Conservation (phyloP, 331 rosid species). For the Telfairia occidentalis region DNA sequence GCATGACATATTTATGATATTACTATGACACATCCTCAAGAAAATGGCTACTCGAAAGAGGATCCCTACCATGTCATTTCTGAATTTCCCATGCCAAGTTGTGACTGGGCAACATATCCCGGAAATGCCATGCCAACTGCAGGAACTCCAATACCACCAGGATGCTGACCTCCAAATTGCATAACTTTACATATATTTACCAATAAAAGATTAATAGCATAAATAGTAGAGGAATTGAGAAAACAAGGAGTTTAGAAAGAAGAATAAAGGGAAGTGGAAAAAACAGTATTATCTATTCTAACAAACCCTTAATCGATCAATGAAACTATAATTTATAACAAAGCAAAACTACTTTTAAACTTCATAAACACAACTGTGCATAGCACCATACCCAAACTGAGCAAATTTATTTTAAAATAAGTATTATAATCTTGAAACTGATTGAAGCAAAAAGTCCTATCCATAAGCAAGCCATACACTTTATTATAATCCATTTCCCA, state of each 20-base stretch:
- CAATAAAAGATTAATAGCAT: background rate
- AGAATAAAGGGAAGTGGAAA: background rate
- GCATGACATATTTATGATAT: background rate
- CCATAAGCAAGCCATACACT: background rate
- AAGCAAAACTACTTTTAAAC: background rate
- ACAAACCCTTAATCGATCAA: background rate
- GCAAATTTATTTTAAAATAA: background rate
- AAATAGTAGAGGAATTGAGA: background rate
- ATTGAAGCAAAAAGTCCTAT: background rate
- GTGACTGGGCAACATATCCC: slow-evolving; percentile 84
- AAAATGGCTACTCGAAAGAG: background rate
- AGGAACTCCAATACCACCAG: slow-evolving; percentile 96
- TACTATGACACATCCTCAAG: background rate
- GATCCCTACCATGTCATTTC: slow-evolving; percentile 82
- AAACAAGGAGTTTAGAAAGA: background rate
- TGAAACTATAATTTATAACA: background rate
- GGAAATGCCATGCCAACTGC: slow-evolving; percentile 99
- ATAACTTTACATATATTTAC: slow-evolving; percentile 44
- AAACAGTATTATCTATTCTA: background rate
- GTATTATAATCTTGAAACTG: background rate
- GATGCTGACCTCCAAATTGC: slow-evolving; percentile 98
- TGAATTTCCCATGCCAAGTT: slow-evolving; percentile 74
- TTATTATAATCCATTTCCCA: background rate
- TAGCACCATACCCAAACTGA: background rate
- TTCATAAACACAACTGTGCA: background rate